Evolutionary conservation across 192 early-diverging fungal species (phyloP).

Genomic region (Gonapodya prolifera): DNA sequence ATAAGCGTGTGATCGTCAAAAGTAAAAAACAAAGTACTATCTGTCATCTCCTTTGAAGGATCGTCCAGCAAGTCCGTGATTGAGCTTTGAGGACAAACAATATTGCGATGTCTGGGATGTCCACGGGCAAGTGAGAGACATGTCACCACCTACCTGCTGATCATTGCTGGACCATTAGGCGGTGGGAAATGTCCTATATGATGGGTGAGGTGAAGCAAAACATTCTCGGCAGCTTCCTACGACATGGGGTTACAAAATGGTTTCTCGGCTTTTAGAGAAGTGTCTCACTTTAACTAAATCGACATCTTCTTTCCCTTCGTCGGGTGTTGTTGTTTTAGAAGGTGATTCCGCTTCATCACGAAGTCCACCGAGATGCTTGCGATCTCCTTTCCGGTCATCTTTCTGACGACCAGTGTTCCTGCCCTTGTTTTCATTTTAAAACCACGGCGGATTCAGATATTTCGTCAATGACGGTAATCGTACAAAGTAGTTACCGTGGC

Average conservation of each 20-base stretch:
- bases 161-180: conserved; percentile 41
- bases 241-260: not conserved
- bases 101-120: conserved; percentile 11
- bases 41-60: not conserved
- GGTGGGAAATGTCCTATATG: conserved; percentile 55
- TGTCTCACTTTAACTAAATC: conserved; percentile 16
- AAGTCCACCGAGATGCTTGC: not conserved
- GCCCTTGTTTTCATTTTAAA: too few species aligned
- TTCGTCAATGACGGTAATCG: too few species aligned
- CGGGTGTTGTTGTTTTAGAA: not conserved
- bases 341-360: conserved; percentile 9
- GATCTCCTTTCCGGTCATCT: not conserved
- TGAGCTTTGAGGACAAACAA: conserved; percentile 16
- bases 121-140: not conserved
- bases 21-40: conserved; percentile 46
- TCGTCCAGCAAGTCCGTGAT: conserved; percentile 10
- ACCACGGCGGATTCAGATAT: too few species aligned
- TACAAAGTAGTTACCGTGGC: conserved; percentile 9
- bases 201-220: conserved; percentile 54
- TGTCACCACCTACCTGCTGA: conserved; percentile 33
- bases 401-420: not conserved
- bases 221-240: conserved; percentile 56
- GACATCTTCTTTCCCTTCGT: conserved; percentile 9
- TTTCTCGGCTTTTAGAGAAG: conserved; percentile 2
- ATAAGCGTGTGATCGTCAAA: conserved; percentile 59